phyloP scores from a whole-genome alignment of 352 stramenopile species.

The Globisporangium sylvaticum region DNA sequence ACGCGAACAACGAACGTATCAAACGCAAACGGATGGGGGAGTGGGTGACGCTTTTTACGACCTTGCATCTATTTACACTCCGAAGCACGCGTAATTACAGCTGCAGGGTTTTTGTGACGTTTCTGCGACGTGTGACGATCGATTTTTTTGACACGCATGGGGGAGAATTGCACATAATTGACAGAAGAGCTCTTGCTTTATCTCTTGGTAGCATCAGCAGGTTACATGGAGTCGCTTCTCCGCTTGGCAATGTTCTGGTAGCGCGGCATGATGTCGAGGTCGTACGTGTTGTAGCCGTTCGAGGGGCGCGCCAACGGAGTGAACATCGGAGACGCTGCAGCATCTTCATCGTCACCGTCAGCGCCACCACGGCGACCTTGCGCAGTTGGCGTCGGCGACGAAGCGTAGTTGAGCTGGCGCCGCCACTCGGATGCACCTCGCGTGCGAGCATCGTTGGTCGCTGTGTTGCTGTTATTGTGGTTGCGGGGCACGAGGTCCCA shows the following conservation, averaged over 20 bases:
- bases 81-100: constrained; percentile 3
- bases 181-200: not conserved
- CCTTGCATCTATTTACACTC: not conserved
- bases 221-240: constrained; percentile 57
- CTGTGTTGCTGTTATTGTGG: constrained; percentile 23
- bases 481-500: constrained; percentile 47
- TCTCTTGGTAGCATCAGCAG: constrained; percentile 4
- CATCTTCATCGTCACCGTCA: not conserved
- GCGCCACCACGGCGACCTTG: constrained; percentile 9
- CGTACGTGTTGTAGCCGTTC: constrained; percentile 22
- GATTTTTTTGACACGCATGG: not conserved
- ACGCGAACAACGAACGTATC: not conserved
- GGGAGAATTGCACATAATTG: not conserved
- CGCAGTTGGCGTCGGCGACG: constrained; percentile 16
- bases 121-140: constrained; percentile 5
- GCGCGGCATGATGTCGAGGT: constrained; percentile 18
- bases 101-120: not conserved
- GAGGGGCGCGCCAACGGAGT: constrained; percentile 24
- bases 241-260: constrained; percentile 33
- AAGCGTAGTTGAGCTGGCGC: constrained; percentile 23
- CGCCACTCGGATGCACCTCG: not conserved
- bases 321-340: constrained; percentile 12
- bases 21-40: not conserved
- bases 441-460: constrained; percentile 8
- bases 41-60: not conserved